A percentile compares a stretch with the other conserved stretches of the same genome.
phyloP scores from a whole-genome alignment of 2,329 filamentous ascomycete species.

The Fusarium albidum region DNA sequence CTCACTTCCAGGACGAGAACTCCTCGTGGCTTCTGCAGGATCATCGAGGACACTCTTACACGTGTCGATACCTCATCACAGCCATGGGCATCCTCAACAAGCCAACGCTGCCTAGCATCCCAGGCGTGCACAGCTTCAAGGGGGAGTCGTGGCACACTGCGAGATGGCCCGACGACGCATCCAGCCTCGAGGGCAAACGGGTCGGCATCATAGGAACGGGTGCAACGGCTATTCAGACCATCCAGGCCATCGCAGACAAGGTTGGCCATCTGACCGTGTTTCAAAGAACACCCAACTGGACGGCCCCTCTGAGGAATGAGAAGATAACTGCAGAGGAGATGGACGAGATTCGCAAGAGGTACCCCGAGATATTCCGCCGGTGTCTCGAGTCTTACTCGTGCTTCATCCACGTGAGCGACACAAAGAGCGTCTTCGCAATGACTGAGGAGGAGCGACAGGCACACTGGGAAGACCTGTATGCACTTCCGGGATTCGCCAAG shows the following conservation, averaged over 20 bases:
- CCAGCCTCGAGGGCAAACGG: constrained; percentile 12
- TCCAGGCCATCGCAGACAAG: constrained; percentile 18
- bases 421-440: constrained; percentile 33
- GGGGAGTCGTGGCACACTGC: constrained; percentile 23
- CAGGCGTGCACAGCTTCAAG: constrained; percentile 35
- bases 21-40: constrained; percentile 43
- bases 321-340: constrained; percentile 31
- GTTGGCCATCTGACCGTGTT: constrained; percentile 19
- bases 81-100: constrained; percentile 43
- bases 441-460: constrained; percentile 39
- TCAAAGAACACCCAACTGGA: constrained; percentile 26
- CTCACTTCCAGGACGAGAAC: constrained; percentile 43
- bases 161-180: constrained; percentile 14
- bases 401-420: constrained; percentile 32
- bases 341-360: constrained; percentile 27
- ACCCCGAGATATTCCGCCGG: constrained; percentile 32
- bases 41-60: constrained; percentile 32
- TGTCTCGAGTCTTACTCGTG: constrained; percentile 33
- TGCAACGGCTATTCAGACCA: constrained; percentile 25
- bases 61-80: constrained; percentile 38
- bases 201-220: constrained; percentile 22
- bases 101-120: constrained; percentile 45
- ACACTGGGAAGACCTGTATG: constrained; percentile 44
- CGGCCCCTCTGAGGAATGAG: constrained; percentile 16
- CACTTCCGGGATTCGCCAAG: constrained; percentile 49